These are phyloP conservation scores for Pythium insidiosum DNA, from an alignment of 352 stramenopile species.

Conservation along the genomic window DNA sequence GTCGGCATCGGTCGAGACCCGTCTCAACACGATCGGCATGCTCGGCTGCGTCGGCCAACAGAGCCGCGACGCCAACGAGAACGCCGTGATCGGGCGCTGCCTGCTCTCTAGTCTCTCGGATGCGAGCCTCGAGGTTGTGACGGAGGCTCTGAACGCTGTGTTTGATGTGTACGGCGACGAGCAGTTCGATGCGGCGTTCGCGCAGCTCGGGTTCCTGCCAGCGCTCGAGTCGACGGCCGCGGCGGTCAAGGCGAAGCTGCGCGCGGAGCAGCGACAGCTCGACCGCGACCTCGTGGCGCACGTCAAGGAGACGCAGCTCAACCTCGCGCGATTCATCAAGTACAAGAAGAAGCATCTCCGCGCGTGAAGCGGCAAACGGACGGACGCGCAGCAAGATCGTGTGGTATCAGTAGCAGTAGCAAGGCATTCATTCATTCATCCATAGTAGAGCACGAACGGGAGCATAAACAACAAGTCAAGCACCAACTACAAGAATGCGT, in stretches of 20 bases:
- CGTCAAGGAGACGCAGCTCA: conserved; percentile 81
- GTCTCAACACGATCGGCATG: conserved; percentile 69
- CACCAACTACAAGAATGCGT: no score
- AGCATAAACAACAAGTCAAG: no score
- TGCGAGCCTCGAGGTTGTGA: conserved; percentile 69
- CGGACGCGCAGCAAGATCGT: no score
- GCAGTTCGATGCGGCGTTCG: conserved; percentile 70
- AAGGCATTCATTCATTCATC: no score
- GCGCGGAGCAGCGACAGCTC: conserved; percentile 65
- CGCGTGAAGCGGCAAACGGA: conserved; percentile 31
- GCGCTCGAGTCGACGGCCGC: conserved; percentile 52
- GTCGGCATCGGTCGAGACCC: conserved; percentile 52
- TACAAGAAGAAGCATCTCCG: conserved; percentile 89
- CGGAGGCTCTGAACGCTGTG: conserved; percentile 78
- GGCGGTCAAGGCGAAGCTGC: conserved; percentile 65
- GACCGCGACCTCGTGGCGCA: conserved; percentile 75
- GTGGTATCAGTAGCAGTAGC: no score
- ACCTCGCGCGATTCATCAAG: conserved; percentile 87
- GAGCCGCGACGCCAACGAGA: conserved; percentile 47
- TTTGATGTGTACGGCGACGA: conserved; percentile 85
- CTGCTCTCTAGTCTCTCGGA: conserved; percentile 53
- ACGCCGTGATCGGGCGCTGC: conserved; percentile 63
- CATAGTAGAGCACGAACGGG: no score
- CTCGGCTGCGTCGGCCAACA: conserved; percentile 72
- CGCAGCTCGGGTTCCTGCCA: conserved; percentile 45